Base-by-base conservation (phyloP, 805 yeast genomes). In the Metschnikowia kunwiensis region DNA sequence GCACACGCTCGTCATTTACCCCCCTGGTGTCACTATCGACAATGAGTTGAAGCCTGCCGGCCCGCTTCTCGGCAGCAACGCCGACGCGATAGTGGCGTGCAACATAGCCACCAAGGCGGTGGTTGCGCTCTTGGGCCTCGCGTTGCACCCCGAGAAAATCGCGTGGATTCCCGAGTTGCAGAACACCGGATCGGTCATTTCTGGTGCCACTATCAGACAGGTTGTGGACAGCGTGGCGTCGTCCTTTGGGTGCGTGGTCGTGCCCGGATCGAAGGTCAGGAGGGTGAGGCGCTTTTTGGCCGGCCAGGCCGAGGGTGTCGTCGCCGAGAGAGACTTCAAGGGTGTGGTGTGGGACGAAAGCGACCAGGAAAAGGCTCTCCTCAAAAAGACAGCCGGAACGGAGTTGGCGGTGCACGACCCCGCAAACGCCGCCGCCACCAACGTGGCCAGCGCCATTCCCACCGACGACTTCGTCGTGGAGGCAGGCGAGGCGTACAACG, bases 221-320 rank as follows among this genome's bases (percentile, higher is more conserved):
- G 65, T 87, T 30, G 97, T 88, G 18, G 94, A 93, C 54, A 72
- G 80, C n/a, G 73, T 93, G 53, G 97, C 96, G n/a, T 74, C 74
- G 40, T 70, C 82, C 1, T 93, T 80, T 65, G 78, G 83, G 58
- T 87, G 96, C 69, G 71, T 72, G 40, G 87, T 93, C 36, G 87
- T 86, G 24, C 97, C 97, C 20, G 95, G 96, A 0, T 86, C 96
- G 15, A 81, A 86, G 58, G 85, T 93, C 27, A 82, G 98, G 66
- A 77, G 96, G 60, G 74, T 89, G 40, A 78, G 96, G 69, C 78
- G 97, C 57, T 93, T 91, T 54, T 76, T 93, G 55, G 95, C 95
- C 25, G 98, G 98, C 36, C 98, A 93, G 70, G 82, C 89, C 41
- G 95, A 87, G 56, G 93, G 88, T 57, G 70, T 88, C 37, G 93